Percentiles rank a stretch among this genome's conserved stretches.
Evolutionary conservation across 345 rosid genomes (phyloP).

Genomic region (Acer negundo): DNA sequence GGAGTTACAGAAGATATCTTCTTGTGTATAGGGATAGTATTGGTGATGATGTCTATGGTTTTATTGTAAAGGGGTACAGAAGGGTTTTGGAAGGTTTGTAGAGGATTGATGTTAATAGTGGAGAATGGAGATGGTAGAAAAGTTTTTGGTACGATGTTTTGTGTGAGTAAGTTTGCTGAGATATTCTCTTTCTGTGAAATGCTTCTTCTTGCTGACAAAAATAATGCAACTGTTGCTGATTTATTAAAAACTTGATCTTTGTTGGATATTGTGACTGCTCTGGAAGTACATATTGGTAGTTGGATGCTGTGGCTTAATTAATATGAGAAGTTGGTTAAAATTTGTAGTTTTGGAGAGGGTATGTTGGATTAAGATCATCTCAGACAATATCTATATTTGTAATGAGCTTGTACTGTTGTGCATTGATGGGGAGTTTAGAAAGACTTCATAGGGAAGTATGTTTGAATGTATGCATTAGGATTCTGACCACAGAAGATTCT

Average conservation of each 20-base stretch:
- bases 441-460: not conserved
- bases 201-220: not conserved
- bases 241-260: not conserved
- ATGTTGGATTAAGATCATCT: not conserved
- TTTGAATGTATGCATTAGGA: not conserved
- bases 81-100: not conserved
- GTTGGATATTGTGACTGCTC: not conserved
- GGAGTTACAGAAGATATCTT: not conserved
- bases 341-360: not conserved
- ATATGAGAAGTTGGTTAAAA: not conserved
- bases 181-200: not conserved
- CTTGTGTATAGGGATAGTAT: not conserved
- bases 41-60: not conserved
- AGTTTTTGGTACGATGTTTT: not conserved
- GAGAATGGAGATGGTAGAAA: not conserved
- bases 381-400: not conserved
- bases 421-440: not conserved
- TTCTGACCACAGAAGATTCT: not conserved
- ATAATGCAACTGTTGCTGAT: not conserved
- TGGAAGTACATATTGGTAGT: not conserved
- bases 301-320: not conserved
- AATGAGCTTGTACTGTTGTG: not conserved
- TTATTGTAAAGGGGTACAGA: not conserved
- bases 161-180: not conserved
- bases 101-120: not conserved